Conservation (phyloP, 1,284 basidiomycete genomes). For the Ustilago xerochloae region DNA sequence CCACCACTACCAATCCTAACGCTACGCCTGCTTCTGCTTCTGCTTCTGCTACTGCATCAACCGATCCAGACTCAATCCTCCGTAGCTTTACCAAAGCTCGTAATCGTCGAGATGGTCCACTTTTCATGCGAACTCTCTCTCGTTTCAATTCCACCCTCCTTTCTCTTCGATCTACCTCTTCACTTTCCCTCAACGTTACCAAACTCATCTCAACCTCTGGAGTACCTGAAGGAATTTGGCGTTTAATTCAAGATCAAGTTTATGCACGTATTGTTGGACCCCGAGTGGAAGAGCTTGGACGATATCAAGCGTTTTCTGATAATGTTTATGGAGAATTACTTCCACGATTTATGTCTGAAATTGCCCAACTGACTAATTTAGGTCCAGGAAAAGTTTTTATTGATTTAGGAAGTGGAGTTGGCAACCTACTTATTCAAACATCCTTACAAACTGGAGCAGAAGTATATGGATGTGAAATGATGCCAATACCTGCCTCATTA, state of each 20-base stretch:
- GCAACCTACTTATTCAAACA: constrained; percentile 73
- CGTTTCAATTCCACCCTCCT: constrained; percentile 71
- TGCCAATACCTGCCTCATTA: constrained; percentile 71
- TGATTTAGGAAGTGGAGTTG: constrained; percentile 73
- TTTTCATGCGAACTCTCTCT: constrained; percentile 70
- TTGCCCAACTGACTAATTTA: constrained; percentile 66
- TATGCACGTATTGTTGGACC: constrained; percentile 73
- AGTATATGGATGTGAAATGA: constrained; percentile 72
- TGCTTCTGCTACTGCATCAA: no score
- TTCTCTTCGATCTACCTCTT: constrained; percentile 67
- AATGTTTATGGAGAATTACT: constrained; percentile 70
- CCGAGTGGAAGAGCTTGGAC: constrained; percentile 70
- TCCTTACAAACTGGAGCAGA: constrained; percentile 72
- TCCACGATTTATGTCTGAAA: constrained; percentile 69
- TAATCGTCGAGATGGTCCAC: constrained; percentile 71
- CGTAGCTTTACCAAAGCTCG: constrained; percentile 72
- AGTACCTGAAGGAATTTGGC: constrained; percentile 70
- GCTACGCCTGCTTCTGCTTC: no score
- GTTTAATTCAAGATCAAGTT: constrained; percentile 71
- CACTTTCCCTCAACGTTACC: constrained; percentile 63
- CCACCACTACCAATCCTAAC: constrained; percentile 3
- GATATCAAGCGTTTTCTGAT: constrained; percentile 69
- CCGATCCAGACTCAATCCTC: constrained; percentile 69
- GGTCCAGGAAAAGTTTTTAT: constrained; percentile 69
- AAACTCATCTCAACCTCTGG: constrained; percentile 56